Base-by-base conservation (phyloP, 805 yeast species). In the Myxozyma melibiosi region DNA sequence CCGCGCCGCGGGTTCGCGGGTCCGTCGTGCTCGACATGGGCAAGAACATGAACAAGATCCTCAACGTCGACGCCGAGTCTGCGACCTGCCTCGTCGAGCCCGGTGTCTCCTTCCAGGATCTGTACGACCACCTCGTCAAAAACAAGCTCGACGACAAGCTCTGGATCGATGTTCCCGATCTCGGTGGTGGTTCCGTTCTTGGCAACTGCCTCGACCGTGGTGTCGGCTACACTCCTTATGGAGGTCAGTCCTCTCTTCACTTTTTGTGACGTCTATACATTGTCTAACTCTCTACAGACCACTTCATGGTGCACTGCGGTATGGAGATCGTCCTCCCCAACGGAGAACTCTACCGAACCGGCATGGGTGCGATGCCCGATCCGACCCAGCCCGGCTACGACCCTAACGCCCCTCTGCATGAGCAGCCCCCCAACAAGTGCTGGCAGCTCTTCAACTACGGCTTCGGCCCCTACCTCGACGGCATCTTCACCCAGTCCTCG, bases 1-100 rank as follows among this genome's bases (percentile, higher is more conserved):
- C 52, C 4, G 52, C 52, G 18, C 52, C 52, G n/a, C 44, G 52
- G 2, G 52, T 48, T 30, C 52, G 52, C 18, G 52, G 52, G 14
- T 28, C 39, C 39, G 38, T 48, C 22, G 52, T 48, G 39, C 22
- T 48, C 16, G 52, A 48, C 20, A 38, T 38, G 43, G 52, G 52
- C n/a, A 18, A 20, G 28, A 38, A 39, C 27, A 48, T 48, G 52
- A 27, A 48, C 25, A 38, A 48, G 22, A 45, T 48, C 11, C 38
- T 48, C 11, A 38, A 39, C 14, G 45, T 48, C 9, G 43, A 39
- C 45, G 52, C 3, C 7, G 44, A 39, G 8, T 16, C 38, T 8
- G 44, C 45, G 3, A 35, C 33, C 8, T 38, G 44, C 14, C 45
- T 48, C 7, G 30, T 48, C 24, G 45, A 48, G 31, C 52, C 52